These are phyloP conservation scores for Capronia epimyces DNA, from an alignment of 2,329 filamentous ascomycete genomes.

Conservation along the genomic window DNA sequence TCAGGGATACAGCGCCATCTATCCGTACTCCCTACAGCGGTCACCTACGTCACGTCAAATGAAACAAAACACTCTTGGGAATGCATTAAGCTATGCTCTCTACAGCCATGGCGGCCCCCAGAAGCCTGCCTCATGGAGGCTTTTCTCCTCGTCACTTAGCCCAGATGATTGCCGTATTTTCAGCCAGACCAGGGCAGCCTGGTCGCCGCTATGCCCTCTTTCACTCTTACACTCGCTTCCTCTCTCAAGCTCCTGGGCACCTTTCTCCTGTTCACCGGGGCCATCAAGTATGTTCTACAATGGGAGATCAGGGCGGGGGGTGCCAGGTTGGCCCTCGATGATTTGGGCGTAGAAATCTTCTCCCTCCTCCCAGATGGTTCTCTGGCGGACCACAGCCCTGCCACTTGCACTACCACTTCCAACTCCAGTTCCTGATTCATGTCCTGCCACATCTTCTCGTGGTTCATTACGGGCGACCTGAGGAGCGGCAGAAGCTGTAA, in stretches of 20 bases:
- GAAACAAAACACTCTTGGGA: background rate
- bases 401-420: background rate
- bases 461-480: no score
- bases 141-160: slow-evolving; percentile 14
- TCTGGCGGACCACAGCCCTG: background rate
- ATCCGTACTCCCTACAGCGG: no score
- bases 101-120: slow-evolving; percentile 20
- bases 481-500: no score
- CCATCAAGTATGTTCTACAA: background rate
- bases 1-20: background rate
- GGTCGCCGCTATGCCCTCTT: slow-evolving; percentile 5
- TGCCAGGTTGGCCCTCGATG: background rate
- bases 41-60: background rate
- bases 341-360: background rate
- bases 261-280: background rate
- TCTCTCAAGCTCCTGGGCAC: slow-evolving; percentile 4
- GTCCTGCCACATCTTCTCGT: background rate
- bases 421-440: background rate
- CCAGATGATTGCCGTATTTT: slow-evolving; percentile 8
- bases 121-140: slow-evolving; percentile 8
- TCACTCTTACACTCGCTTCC: no score
- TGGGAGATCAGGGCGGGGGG: background rate
- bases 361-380: background rate
- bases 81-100: background rate
- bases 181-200: slow-evolving; percentile 15